A percentile compares a stretch with the other conserved stretches of the same genome.
These are phyloP conservation scores for Tolypocladium album DNA, from an alignment of 2,329 filamentous ascomycete genomes.

Conservation along the genomic window DNA sequence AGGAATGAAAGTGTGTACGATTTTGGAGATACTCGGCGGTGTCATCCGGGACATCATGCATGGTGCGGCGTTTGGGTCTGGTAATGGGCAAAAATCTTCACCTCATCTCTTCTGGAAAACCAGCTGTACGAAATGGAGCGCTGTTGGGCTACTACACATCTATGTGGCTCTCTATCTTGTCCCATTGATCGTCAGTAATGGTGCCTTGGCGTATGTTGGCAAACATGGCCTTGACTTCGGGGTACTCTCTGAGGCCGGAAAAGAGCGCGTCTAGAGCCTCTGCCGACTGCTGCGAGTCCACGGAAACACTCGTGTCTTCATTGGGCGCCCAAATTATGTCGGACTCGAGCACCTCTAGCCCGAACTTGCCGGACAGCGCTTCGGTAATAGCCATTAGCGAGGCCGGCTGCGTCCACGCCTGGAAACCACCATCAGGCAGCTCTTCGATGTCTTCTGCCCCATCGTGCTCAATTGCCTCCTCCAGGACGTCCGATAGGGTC, in stretches of 20 bases:
- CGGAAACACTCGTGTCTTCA: conserved; percentile 59
- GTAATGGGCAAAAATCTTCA: conserved; percentile 1
- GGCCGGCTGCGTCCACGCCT: conserved; percentile 39
- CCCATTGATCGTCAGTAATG: conserved; percentile 43
- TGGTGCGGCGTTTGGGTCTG: conserved; percentile 3
- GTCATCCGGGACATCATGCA: neutral
- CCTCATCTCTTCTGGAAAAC: conserved; percentile 7
- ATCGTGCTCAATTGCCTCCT: conserved; percentile 67
- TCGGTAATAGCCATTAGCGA: conserved; percentile 21
- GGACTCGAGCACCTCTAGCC: conserved; percentile 57
- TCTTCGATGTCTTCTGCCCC: conserved; percentile 65
- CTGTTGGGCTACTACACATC: conserved; percentile 27
- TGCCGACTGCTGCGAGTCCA: conserved; percentile 47
- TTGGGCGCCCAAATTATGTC: conserved; percentile 83
- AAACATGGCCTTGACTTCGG: conserved; percentile 70
- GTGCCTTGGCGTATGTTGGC: conserved; percentile 51
- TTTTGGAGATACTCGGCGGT: neutral
- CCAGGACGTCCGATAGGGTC: conserved; percentile 64
- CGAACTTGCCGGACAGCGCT: conserved; percentile 49
- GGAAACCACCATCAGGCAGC: conserved; percentile 57
- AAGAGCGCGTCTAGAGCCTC: conserved; percentile 49
- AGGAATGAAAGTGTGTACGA: conserved; percentile 1
- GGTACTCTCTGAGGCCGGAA: conserved; percentile 50
- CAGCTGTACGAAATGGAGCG: conserved; percentile 10
- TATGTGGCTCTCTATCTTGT: conserved; percentile 38